Evolutionary conservation across 306 rosid genomes (phyloP), one percentile per base, ranked within the genome.

Genomic region (Ziziphus jujuba): DNA sequence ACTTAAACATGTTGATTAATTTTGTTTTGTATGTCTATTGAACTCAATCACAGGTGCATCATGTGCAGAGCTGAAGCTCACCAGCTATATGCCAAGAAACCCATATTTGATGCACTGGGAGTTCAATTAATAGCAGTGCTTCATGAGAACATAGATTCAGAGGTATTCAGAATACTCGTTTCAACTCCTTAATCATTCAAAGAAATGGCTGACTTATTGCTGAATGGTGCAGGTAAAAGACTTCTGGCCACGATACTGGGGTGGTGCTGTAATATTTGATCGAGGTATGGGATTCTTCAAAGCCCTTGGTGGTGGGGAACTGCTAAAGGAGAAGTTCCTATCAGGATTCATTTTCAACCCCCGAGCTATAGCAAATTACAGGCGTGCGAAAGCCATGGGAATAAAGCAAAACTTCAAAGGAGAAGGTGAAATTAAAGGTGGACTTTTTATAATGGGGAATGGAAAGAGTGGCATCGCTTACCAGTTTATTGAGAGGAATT

Each of bases 61-160:
- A 89, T 92, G 98, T 92, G 96, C 65, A 80, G 98, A 86, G 98
- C 96, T 54, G 98, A 89, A 81, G 98, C 96, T 71, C 95, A 92
- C 84, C 85, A 85, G 68, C 81, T 89, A 20, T 92, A 80, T 53
- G 80, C 91, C 31, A 87, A 74, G 77, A 92, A 92, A 73, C 87
- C 92, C n/a, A 75, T 89, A 67, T 89, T 89, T 75, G 98, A 92
- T 74, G 80, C 98, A 73, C 89, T 92, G 59, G 98, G 98, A 33
- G 34, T 87, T 74, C 92, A 82, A 78, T 88, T 89, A 70, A 72
- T 77, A 71, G 95, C 92, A n/a, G 88, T 92, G 79, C 80, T 92
- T 77, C 98, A 84, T 56, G 98, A 92, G 74, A 70, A 89, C 56
- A 81, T 82, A 62, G 91, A 89, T 45, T 75, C 92, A 53, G 96